These are phyloP conservation scores for Gigaspora rosea DNA, from an alignment of 192 early-diverging fungal species.

Conservation along the genomic window DNA sequence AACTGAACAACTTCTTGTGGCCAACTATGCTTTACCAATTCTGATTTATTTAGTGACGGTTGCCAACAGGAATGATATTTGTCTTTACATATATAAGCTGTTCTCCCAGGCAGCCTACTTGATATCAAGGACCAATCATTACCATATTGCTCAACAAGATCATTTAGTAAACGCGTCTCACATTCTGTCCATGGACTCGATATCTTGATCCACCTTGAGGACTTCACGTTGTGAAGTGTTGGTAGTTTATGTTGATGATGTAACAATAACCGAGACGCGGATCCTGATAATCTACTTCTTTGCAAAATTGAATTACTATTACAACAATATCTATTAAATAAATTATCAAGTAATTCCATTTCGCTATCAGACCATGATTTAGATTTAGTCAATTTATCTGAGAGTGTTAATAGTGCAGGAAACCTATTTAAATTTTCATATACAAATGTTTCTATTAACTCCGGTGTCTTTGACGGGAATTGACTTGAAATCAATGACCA, in stretches of 20 bases:
- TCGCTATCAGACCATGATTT: background rate
- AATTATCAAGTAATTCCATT: background rate
- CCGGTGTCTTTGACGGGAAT: background rate
- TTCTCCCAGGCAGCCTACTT: background rate
- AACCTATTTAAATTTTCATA: background rate
- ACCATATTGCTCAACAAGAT: background rate
- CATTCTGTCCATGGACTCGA: background rate
- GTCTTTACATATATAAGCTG: background rate
- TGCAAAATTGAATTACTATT: background rate
- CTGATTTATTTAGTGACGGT: background rate
- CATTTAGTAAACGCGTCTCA: background rate
- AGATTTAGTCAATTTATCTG: background rate
- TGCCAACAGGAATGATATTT: background rate
- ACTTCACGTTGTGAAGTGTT: background rate
- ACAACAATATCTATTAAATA: background rate
- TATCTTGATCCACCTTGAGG: background rate
- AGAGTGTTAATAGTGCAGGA: background rate
- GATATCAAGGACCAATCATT: background rate
- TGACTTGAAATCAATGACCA: background rate
- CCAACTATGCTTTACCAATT: background rate
- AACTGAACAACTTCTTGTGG: background rate
- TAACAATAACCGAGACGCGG: background rate
- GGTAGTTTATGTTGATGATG: background rate
- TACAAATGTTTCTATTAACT: background rate
- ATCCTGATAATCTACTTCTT: background rate